Evolutionary conservation across 495 filamentous ascomycete genomes (phyloP), one percentile per base, ranked within the genome.

Genomic region (Jackrogersella minutella): DNA sequence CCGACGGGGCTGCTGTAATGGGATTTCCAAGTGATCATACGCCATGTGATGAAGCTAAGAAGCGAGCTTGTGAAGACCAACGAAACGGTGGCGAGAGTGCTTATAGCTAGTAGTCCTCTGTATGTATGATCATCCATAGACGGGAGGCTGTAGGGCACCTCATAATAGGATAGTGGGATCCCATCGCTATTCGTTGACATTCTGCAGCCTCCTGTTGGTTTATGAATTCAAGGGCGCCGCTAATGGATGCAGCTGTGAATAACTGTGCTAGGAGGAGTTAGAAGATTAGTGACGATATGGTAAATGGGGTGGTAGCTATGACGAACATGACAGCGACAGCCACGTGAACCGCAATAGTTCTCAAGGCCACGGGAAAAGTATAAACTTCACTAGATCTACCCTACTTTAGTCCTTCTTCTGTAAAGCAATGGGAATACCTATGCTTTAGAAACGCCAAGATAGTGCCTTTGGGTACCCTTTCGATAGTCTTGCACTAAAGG

Each of bases 21-120:
- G 16, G 69, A 71, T 19, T 79, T 76, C 83, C 82, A 85, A 62
- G 78, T 82, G n/a, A 86, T 51, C 54, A 86, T 77, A 28, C 82
- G 81, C 66, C 80, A 83, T 21, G 81, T 82, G 36, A 85, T 79
- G 74, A 85, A 85, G 2, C 51, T 39, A n/a, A 84, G 68, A 9
- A 86, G 75, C 10, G 47, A 10, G 5, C 73, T 28, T 3, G 81
- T 82, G 37, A 82, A 81, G 5, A 84, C 28, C 9, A 81, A 70
- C 0, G 83, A 86, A 6, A 84, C 52, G 6, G 80, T 69, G 31
- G 81, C 83, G 72, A 85, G 75, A 51, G 77, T 57, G 0, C 79
- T 71, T 47, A 85, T 72, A 0, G 80, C 81, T 26, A 84, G 76
- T 1, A 85, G 74, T 19, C 67, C 67, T 5, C 49, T 58, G 2